A percentile compares a stretch with the other conserved stretches of the same genome.
Evolutionary conservation across 768 basidiomycete species (phyloP).

Genomic region (Tephrocybe sp.): DNA sequence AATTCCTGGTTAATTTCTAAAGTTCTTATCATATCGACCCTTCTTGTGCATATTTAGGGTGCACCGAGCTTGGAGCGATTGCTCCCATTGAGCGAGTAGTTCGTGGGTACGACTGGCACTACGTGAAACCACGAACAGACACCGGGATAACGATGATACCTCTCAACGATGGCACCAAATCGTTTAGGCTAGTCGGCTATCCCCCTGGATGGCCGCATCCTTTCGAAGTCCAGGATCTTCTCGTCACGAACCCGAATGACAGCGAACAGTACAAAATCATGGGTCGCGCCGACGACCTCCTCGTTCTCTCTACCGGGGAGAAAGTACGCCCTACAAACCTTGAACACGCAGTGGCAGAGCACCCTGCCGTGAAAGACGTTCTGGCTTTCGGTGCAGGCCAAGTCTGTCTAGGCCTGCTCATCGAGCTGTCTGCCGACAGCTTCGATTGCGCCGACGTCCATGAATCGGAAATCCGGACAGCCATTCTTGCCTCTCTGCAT

Average conservation of each 20-base stretch:
- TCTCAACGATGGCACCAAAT: slow-evolving; percentile 23
- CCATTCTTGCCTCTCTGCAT: slow-evolving; percentile 24
- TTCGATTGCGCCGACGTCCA: slow-evolving; percentile 15
- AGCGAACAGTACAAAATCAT: slow-evolving; percentile 32
- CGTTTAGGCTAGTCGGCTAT: slow-evolving; percentile 28
- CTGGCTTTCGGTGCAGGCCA: slow-evolving; percentile 38
- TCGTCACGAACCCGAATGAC: slow-evolving; percentile 30
- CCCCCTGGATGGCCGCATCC: slow-evolving; percentile 34
- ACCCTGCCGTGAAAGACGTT: slow-evolving; percentile 35
- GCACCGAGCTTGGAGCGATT: slow-evolving; percentile 38
- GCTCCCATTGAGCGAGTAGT: slow-evolving; percentile 31
- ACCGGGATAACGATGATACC: slow-evolving; percentile 27
- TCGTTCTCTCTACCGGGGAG: slow-evolving; percentile 44
- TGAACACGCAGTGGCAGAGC: slow-evolving; percentile 32
- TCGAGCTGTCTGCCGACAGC: slow-evolving; percentile 27
- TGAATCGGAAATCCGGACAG: slow-evolving; percentile 14
- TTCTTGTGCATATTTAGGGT: slow-evolving; percentile 20
- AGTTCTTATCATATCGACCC: not conserved
- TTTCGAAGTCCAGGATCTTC: slow-evolving; percentile 38
- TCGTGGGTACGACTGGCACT: slow-evolving; percentile 36
- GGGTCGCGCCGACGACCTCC: slow-evolving; percentile 39
- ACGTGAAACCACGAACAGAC: slow-evolving; percentile 35
- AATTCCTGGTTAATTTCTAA: not conserved
- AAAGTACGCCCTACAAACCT: slow-evolving; percentile 35
- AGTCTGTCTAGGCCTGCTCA: slow-evolving; percentile 33